Base-by-base conservation (phyloP, 345 rosid genomes). In the Dovyalis caffra region DNA sequence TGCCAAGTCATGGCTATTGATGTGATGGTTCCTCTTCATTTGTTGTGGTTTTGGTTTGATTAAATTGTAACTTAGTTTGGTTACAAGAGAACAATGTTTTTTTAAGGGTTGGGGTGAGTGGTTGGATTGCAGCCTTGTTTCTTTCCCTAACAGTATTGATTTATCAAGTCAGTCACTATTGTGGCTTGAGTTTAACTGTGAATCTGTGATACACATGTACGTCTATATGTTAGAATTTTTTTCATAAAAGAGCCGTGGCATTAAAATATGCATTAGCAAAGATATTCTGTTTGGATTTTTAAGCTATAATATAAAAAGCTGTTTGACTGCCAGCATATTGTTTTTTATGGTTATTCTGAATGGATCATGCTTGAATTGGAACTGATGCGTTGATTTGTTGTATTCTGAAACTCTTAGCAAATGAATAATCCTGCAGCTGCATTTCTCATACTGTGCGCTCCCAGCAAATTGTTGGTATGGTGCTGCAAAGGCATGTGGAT, bases 171-270 rank as follows among this genome's bases (percentile, higher is more conserved):
- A 34, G 31, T n/a, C n/a, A 2, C 69, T 18, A 8, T 25, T 73
- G 33, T 73, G 69, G 49, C 76, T 64, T 21, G 69, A 73, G 32
- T 49, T 64, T 12, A n/a, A n/a, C n/a, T n/a, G n/a, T n/a, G n/a
- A n/a, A n/a, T n/a, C n/a, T n/a, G n/a, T n/a, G n/a, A n/a, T n/a
- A n/a, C n/a, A n/a, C n/a, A n/a, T n/a, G n/a, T n/a, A n/a, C n/a
- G n/a, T n/a, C n/a, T n/a, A n/a, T n/a, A n/a, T n/a, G n/a, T n/a
- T n/a, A n/a, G n/a, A n/a, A n/a, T n/a, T n/a, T n/a, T n/a, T n/a
- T n/a, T n/a, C n/a, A n/a, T n/a, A n/a, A 43, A 23, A 23, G 38
- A 31, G 47, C 21, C 58, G 28, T 33, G 40, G 31, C 66, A 28
- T 21, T 37, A 8, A 28, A 62, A 10, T 47, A 20, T 15, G 34